Conservation (phyloP, 2,329 filamentous ascomycete species). For the Colletotrichum lini region DNA sequence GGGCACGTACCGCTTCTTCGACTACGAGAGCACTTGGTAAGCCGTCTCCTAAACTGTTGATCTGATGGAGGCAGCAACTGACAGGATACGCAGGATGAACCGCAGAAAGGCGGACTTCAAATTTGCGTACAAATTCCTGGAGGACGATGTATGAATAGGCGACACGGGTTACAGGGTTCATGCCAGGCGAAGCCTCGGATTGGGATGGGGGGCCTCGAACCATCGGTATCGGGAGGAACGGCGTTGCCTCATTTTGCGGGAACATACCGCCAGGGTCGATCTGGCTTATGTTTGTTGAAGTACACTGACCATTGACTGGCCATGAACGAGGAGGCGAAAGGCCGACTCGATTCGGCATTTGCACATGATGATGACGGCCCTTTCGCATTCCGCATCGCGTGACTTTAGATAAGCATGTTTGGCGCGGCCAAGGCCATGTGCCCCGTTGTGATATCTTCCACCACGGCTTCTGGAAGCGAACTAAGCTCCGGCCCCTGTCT, state of each 20-base stretch:
- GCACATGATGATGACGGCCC: slow-evolving; percentile 29
- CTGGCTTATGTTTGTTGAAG: slow-evolving; percentile 38
- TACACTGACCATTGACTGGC: slow-evolving; percentile 41
- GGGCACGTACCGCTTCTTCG: slow-evolving; percentile 98
- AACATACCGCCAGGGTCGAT: slow-evolving; percentile 33
- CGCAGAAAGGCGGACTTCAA: slow-evolving; percentile 97
- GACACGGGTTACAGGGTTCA: slow-evolving; percentile 35
- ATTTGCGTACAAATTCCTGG: slow-evolving; percentile 97
- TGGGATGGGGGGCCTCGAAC: slow-evolving; percentile 32
- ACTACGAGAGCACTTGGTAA: slow-evolving; percentile 99
- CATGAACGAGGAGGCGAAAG: slow-evolving; percentile 19
- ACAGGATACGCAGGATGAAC: slow-evolving; percentile 83
- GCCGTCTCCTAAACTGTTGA: slow-evolving; percentile 51
- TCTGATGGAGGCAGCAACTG: slow-evolving; percentile 32
- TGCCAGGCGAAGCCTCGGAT: slow-evolving; percentile 39
- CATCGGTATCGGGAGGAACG: slow-evolving; percentile 35
- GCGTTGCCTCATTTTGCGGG: slow-evolving; percentile 42
- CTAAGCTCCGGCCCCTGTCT: background rate
- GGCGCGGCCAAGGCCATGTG: slow-evolving; percentile 5
- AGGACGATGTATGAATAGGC: slow-evolving; percentile 81
- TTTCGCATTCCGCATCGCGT: slow-evolving; percentile 25
- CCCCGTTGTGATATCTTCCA: slow-evolving; percentile 14
- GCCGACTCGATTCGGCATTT: slow-evolving; percentile 23
- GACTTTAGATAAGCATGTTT: slow-evolving; percentile 21
- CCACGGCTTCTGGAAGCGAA: background rate